A percentile compares a stretch with the other conserved stretches of the same genome.
These are phyloP conservation scores for Fraxinus pennsylvanica DNA, from an alignment of 257 asterid genomes.

Conservation along the genomic window DNA sequence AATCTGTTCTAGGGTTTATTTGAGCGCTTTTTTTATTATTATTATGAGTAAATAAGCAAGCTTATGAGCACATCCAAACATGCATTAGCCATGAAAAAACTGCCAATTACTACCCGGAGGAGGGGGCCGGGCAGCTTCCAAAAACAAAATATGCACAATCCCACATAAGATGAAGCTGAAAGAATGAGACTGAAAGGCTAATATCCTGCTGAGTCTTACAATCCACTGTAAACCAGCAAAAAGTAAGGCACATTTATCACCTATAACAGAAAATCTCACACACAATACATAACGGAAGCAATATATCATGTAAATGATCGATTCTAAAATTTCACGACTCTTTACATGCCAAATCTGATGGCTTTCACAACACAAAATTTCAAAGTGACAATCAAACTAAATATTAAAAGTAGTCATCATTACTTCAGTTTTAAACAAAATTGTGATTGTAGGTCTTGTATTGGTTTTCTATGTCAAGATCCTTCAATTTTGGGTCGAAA, in stretches of 20 bases:
- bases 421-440: constrained; percentile 47
- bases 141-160: background rate
- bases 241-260: background rate
- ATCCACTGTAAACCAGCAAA: background rate
- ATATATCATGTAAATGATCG: background rate
- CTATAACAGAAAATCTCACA: background rate
- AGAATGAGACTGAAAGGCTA: background rate
- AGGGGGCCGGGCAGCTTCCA: too few relatives aligned
- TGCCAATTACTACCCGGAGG: too few relatives aligned
- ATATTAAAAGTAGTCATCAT: background rate
- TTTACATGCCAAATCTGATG: background rate
- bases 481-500: constrained; percentile 79
- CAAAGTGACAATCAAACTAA: background rate
- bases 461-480: too few relatives aligned
- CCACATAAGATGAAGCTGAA: background rate
- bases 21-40: too few relatives aligned
- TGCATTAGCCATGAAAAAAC: background rate
- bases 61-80: too few relatives aligned
- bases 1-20: too few relatives aligned
- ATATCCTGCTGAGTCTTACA: background rate
- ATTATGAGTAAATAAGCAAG: too few relatives aligned
- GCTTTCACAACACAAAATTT: background rate
- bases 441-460: constrained; percentile 28
- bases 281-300: background rate
- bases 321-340: background rate